These are phyloP conservation scores for Calonectria montana DNA, from an alignment of 2,329 filamentous ascomycete species.

Conservation along the genomic window DNA sequence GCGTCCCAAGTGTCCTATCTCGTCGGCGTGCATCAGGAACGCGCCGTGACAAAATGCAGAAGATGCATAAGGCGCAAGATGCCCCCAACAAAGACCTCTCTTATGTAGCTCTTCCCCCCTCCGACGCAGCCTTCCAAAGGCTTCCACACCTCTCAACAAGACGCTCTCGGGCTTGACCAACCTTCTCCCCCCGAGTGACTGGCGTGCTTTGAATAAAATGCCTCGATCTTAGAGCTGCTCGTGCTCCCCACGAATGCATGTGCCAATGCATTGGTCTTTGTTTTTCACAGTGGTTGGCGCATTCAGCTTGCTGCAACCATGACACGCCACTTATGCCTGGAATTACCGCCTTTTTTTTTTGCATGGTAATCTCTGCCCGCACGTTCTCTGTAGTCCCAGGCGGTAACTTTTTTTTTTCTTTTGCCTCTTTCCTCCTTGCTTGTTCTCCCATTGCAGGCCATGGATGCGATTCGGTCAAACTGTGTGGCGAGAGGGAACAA, in stretches of 20 bases:
- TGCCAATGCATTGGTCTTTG: background rate
- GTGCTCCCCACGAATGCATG: background rate
- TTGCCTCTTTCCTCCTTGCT: background rate
- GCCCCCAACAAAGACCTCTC: constrained; percentile 5
- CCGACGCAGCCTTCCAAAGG: background rate
- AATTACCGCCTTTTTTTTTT: background rate
- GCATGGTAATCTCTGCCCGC: background rate
- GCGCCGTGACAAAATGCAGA: background rate
- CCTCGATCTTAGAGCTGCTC: background rate
- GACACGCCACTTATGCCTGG: constrained; percentile 9
- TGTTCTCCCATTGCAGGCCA: background rate
- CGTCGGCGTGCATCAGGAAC: constrained; percentile 14
- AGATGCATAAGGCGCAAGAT: background rate
- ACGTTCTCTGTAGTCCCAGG: background rate
- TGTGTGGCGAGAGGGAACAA: constrained; percentile 22
- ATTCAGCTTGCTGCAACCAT: constrained; percentile 9
- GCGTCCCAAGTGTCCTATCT: background rate
- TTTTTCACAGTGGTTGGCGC: background rate
- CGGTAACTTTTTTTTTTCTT: background rate
- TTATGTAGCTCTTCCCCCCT: background rate
- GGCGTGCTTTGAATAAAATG: background rate
- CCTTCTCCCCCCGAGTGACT: background rate
- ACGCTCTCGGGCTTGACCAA: background rate
- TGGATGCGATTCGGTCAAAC: background rate
- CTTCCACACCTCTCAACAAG: constrained; percentile 6